A percentile compares a stretch with the other conserved stretches of the same genome.
phyloP scores from a whole-genome alignment of 2,329 filamentous ascomycete species.

The Fusarium lyarnte region DNA sequence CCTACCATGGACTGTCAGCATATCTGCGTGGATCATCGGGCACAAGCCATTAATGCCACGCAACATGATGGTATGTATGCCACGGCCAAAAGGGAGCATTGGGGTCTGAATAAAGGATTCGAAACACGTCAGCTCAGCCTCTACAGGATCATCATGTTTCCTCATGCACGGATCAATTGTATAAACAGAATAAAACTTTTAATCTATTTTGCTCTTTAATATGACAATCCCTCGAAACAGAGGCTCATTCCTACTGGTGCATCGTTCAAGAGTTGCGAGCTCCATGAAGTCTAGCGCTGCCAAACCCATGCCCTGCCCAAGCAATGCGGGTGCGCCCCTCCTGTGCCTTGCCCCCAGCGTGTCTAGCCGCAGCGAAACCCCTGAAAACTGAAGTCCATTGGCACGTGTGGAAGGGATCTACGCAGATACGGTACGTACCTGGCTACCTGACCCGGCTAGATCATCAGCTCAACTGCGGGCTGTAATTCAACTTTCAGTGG shows the following conservation, averaged over 20 bases:
- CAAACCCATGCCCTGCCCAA: slow-evolving; percentile 11
- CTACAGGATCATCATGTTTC: not conserved
- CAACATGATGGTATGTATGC: slow-evolving; percentile 2
- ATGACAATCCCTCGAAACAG: slow-evolving; percentile 14
- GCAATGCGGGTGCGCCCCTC: slow-evolving; percentile 29
- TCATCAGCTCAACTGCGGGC: slow-evolving; percentile 13
- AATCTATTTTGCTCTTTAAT: not conserved
- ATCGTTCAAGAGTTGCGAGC: not conserved
- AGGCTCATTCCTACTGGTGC: slow-evolving; percentile 17
- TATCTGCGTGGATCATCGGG: slow-evolving; percentile 21
- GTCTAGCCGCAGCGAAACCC: slow-evolving; percentile 22
- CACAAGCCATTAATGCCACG: slow-evolving; percentile 24
- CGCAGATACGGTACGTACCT: slow-evolving; percentile 21
- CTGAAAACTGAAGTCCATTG: slow-evolving; percentile 1
- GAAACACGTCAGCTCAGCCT: slow-evolving; percentile 2
- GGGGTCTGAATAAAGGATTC: not conserved
- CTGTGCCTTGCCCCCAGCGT: slow-evolving; percentile 19
- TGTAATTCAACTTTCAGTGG: slow-evolving; percentile 35
- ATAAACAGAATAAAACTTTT: not conserved
- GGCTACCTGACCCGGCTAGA: slow-evolving; percentile 16
- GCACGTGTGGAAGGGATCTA: slow-evolving; percentile 12
- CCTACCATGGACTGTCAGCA: slow-evolving; percentile 23
- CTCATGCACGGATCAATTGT: not conserved
- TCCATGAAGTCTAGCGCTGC: slow-evolving; percentile 21
- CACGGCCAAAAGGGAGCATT: not conserved